phyloP scores from a whole-genome alignment of 2,329 filamentous ascomycete genomes.

The Pseudogymnoascus sp. region DNA sequence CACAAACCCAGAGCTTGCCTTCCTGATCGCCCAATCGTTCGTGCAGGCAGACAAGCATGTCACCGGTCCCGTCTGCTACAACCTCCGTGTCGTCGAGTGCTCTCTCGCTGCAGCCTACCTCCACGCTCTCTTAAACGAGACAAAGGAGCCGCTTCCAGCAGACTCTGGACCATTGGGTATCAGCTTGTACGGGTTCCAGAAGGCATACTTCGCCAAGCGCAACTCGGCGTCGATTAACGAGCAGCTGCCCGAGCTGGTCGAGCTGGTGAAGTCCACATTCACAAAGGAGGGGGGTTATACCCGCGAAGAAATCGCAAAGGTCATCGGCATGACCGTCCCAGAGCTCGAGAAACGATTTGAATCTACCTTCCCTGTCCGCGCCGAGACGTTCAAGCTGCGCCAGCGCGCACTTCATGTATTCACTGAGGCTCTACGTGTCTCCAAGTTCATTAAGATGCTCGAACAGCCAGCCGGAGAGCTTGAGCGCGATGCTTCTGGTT shows the following conservation, averaged over 20 bases:
- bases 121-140: slow-evolving; percentile 48
- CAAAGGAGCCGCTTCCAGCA: slow-evolving; percentile 54
- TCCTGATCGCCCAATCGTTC: slow-evolving; percentile 91
- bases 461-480: slow-evolving; percentile 37
- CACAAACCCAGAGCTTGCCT: slow-evolving; percentile 74
- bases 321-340: slow-evolving; percentile 59
- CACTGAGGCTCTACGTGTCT: slow-evolving; percentile 76
- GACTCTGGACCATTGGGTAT: slow-evolving; percentile 78
- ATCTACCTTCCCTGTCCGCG: slow-evolving; percentile 80
- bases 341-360: slow-evolving; percentile 73
- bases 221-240: slow-evolving; percentile 38
- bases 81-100: slow-evolving; percentile 92
- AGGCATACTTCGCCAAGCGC: slow-evolving; percentile 56
- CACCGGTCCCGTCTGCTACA: slow-evolving; percentile 90
- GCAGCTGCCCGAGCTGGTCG: slow-evolving; percentile 67
- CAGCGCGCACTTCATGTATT: slow-evolving; percentile 89
- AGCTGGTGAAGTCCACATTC: slow-evolving; percentile 62
- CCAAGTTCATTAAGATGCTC: slow-evolving; percentile 75
- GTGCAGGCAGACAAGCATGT: slow-evolving; percentile 91
- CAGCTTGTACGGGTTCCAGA: slow-evolving; percentile 79
- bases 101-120: slow-evolving; percentile 72
- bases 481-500: slow-evolving; percentile 33
- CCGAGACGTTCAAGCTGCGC: slow-evolving; percentile 77
- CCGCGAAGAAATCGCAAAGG: slow-evolving; percentile 69
- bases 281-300: slow-evolving; percentile 78